Evolutionary conservation across 495 filamentous ascomycete species (phyloP), one percentile per base, ranked within the genome.

Genomic region (Penicillium soppii): DNA sequence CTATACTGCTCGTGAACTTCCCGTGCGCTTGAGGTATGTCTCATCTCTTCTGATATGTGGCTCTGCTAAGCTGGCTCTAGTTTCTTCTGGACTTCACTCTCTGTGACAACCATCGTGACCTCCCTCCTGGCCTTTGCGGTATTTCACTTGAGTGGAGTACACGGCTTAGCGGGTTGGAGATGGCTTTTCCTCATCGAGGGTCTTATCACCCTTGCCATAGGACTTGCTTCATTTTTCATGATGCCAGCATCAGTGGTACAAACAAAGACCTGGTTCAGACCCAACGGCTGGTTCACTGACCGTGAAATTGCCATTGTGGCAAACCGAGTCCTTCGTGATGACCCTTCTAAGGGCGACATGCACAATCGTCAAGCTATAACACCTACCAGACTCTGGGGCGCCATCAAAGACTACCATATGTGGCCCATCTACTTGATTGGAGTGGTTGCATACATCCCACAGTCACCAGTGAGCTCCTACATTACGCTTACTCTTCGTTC

Each of bases 1-100:
- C 57, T 87, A 83, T 57, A 86, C 73, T 41, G 73, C 75, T 46
- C 70, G 76, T 32, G 84, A 85, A 56, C 72, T 89, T 13, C 79
- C 84, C 0, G 70, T 80, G 19, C 78, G 83, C 2, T 66, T 86
- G 12, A 73, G 72, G 81, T 68, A 84, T 32, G 48, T n/a, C 5
- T 67, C 79, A 15, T 13, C 16, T 38, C n/a, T 12, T 8, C 3
- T 4, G 13, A 19, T 17, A 20, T 47, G 17, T 42, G n/a, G 7
- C n/a, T 10, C n/a, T 20, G 22, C 29, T 50, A 35, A 32, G 5
- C 29, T 3, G 3, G 13, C 5, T 22, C 50, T 36, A 70, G 70
- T 41, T 78, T 73, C 53, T 85, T 85, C 59, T 89, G 85, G 84
- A 84, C 79, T 0, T 80, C 82, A 4, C 77, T 82, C 57, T 76